phyloP scores from a whole-genome alignment of 2,329 filamentous ascomycete species.

The Coniochaeta sp. region DNA sequence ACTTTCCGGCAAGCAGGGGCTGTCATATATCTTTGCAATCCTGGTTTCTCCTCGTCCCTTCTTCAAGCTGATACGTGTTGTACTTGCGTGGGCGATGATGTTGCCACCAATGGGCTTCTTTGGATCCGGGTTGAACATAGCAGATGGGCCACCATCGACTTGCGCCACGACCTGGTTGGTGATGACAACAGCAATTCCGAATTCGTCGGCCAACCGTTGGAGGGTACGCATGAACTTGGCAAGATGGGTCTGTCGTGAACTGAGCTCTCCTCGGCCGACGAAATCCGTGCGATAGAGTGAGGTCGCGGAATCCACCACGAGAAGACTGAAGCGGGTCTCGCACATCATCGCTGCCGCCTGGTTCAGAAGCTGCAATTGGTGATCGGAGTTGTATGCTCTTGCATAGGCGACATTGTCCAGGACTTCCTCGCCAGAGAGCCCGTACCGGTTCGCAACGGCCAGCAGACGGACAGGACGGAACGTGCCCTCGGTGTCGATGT shows the following conservation, averaged over 20 bases:
- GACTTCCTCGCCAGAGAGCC: slow-evolving; percentile 92
- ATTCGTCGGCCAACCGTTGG: slow-evolving; percentile 71
- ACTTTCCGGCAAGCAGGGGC: slow-evolving; percentile 90
- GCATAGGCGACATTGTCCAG: slow-evolving; percentile 98
- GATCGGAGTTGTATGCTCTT: slow-evolving; percentile 95
- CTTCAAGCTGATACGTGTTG: slow-evolving; percentile 87
- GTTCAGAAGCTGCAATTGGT: slow-evolving; percentile 89
- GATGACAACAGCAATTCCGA: slow-evolving; percentile 96
- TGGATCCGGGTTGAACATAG: slow-evolving; percentile 98
- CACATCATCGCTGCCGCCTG: slow-evolving; percentile 99
- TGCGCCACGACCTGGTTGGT: slow-evolving; percentile 98
- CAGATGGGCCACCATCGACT: slow-evolving; percentile 88
- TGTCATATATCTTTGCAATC: slow-evolving; percentile 99
- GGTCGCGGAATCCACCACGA: slow-evolving; percentile 94
- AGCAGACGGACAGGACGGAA: slow-evolving; percentile 88
- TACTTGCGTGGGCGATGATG: slow-evolving; percentile 96
- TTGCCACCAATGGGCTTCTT: slow-evolving; percentile 99
- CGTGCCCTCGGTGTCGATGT: slow-evolving; percentile 97
- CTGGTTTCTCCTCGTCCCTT: slow-evolving; percentile 93
- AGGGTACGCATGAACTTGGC: slow-evolving; percentile 84
- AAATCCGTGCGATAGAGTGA: slow-evolving; percentile 95
- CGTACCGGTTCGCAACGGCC: slow-evolving; percentile 88
- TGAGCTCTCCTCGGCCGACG: slow-evolving; percentile 90
- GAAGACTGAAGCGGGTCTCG: slow-evolving; percentile 91
- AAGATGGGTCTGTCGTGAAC: slow-evolving; percentile 81